phyloP scores from a whole-genome alignment of 2,329 filamentous ascomycete genomes.

The Talaromyces sp. region DNA sequence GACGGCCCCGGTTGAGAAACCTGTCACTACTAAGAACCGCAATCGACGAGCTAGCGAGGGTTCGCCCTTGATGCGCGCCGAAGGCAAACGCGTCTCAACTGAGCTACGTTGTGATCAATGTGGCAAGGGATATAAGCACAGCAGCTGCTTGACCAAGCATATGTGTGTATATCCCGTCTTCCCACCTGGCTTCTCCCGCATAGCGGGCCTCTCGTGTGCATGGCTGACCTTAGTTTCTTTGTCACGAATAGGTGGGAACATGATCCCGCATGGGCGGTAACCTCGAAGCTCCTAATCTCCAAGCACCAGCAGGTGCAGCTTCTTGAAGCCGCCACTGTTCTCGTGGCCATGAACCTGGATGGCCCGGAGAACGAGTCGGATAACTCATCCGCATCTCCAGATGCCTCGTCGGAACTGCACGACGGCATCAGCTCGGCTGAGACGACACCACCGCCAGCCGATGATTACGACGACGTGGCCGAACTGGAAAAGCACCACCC shows the following conservation, averaged over 20 bases:
- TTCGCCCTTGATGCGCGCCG: slow-evolving; percentile 73
- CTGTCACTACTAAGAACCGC: slow-evolving; percentile 49
- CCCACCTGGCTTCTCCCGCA: slow-evolving; percentile 16
- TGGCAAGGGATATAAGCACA: slow-evolving; percentile 99
- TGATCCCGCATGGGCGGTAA: slow-evolving; percentile 95
- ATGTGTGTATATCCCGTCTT: slow-evolving; percentile 70
- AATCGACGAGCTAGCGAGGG: slow-evolving; percentile 75
- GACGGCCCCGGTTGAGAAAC: slow-evolving; percentile 45
- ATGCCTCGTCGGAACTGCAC: slow-evolving; percentile 71
- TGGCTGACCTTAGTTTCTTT: slow-evolving; percentile 23
- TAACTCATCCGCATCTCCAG: slow-evolving; percentile 74
- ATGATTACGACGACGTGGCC: slow-evolving; percentile 40
- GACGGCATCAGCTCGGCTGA: slow-evolving; percentile 79
- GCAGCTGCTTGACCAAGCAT: slow-evolving; percentile 99
- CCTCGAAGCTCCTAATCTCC: slow-evolving; percentile 95
- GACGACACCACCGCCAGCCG: slow-evolving; percentile 81
- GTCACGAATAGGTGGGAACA: slow-evolving; percentile 81
- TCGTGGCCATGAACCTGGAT: slow-evolving; percentile 80
- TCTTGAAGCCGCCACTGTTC: slow-evolving; percentile 91
- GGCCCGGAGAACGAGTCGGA: slow-evolving; percentile 68
- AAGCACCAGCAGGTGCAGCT: slow-evolving; percentile 99
- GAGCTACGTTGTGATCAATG: slow-evolving; percentile 96
- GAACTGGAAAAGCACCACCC: slow-evolving; percentile 47
- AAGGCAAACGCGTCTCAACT: slow-evolving; percentile 71
- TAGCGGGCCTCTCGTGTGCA: slow-evolving; percentile 20